Conservation (phyloP, 192 early-diverging fungal species). For the Borealophlyctis nickersoniae region DNA sequence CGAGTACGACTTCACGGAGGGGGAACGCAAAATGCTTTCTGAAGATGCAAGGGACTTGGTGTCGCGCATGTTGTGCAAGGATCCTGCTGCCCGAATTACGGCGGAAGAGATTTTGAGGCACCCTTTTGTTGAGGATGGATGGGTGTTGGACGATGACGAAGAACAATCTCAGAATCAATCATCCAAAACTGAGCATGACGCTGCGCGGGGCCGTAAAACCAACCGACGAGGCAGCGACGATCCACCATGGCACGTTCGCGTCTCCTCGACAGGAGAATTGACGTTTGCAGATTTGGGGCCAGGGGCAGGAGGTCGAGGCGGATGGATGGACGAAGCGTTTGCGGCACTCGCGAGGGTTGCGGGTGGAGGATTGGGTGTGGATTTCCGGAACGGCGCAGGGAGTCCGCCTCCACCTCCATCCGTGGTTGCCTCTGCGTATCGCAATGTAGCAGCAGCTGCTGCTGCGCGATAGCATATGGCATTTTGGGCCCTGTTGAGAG, state of each 20-base stretch:
- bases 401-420: too few species aligned
- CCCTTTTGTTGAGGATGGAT: slow-evolving; percentile 45
- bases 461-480: too few species aligned
- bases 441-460: too few species aligned
- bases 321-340: background rate
- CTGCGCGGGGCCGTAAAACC: too few species aligned
- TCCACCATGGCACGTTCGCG: too few species aligned
- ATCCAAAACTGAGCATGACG: too few species aligned
- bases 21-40: background rate
- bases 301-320: background rate
- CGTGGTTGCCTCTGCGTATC: too few species aligned
- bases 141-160: background rate
- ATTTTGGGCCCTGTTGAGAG: too few species aligned
- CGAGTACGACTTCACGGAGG: background rate
- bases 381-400: background rate
- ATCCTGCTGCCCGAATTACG: slow-evolving; percentile 53
- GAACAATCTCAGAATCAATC: background rate
- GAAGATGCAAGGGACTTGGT: slow-evolving; percentile 62
- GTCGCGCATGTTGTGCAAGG: slow-evolving; percentile 49
- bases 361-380: background rate
- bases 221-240: too few species aligned
- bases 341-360: background rate
- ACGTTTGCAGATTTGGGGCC: background rate
- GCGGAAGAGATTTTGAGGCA: slow-evolving; percentile 53
- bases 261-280: background rate